These are phyloP conservation scores for Aaosphaeria pasadenensis DNA, from an alignment of 2,329 filamentous ascomycete genomes.

Conservation along the genomic window DNA sequence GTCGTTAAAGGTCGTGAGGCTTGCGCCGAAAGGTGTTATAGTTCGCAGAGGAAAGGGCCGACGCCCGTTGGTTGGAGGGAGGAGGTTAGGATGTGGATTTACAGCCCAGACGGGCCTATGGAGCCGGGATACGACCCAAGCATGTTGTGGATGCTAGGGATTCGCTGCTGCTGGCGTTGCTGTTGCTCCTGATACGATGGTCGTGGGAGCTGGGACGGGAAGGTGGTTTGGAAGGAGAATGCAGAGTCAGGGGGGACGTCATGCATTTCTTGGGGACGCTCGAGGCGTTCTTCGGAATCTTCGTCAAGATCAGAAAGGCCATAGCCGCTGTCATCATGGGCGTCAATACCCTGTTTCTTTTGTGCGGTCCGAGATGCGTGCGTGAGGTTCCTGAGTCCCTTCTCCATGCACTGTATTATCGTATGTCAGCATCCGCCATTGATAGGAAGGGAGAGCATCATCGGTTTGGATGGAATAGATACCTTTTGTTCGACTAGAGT, in stretches of 20 bases:
- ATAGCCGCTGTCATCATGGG: slow-evolving; percentile 68
- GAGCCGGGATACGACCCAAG: slow-evolving; percentile 17
- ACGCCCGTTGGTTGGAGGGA: too few species aligned
- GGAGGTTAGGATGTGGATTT: too few species aligned
- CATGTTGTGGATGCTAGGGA: slow-evolving; percentile 41
- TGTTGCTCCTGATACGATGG: slow-evolving; percentile 13
- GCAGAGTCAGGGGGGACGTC: slow-evolving; percentile 4
- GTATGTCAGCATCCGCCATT: slow-evolving; percentile 1
- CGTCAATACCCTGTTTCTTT: slow-evolving; percentile 56
- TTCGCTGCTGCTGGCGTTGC: slow-evolving; percentile 15
- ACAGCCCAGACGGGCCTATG: too few species aligned
- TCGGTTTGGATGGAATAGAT: slow-evolving; percentile 11
- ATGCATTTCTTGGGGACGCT: slow-evolving; percentile 25
- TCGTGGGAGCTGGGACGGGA: too few species aligned
- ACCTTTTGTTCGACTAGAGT: slow-evolving; percentile 79
- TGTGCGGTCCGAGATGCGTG: slow-evolving; percentile 64
- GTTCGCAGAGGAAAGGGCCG: too few species aligned
- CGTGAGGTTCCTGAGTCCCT: slow-evolving; percentile 77
- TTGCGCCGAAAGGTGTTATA: too few species aligned
- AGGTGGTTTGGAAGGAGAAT: background rate
- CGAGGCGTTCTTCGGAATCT: slow-evolving; percentile 36
- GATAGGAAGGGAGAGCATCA: slow-evolving; percentile 4
- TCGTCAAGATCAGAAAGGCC: slow-evolving; percentile 52
- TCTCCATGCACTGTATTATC: slow-evolving; percentile 68
- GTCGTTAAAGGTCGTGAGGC: too few species aligned